Percentiles rank a stretch among this genome's conserved stretches.
Evolutionary conservation across 2,329 filamentous ascomycete genomes (phyloP).

Genomic region (Clarireedia sp.): DNA sequence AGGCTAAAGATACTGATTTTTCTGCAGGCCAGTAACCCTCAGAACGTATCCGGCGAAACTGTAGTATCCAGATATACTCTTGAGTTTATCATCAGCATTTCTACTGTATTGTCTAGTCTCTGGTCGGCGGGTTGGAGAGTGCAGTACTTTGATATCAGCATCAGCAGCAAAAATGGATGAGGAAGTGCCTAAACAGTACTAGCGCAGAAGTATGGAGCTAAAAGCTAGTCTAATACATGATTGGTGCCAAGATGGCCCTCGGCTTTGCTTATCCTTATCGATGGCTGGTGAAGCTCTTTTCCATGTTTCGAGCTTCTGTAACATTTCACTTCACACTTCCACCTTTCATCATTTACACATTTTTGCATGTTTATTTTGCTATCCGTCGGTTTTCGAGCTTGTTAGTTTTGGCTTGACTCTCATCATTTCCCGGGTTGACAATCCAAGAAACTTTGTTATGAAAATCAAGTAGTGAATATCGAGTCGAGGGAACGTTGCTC

Average conservation of each 20-base stretch:
- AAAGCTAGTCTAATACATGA: too few species aligned
- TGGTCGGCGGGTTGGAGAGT: not conserved
- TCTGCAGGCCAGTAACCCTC: conserved; percentile 24
- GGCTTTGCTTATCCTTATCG: too few species aligned
- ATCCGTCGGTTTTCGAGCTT: too few species aligned
- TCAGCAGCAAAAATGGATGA: not conserved
- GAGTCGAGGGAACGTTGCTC: not conserved
- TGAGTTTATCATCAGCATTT: conserved; percentile 10
- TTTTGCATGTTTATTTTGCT: not conserved
- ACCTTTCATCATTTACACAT: too few species aligned
- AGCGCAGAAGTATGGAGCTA: not conserved
- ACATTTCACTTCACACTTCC: not conserved
- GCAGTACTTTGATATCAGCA: not conserved
- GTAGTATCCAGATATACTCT: not conserved
- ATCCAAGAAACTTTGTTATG: too few species aligned
- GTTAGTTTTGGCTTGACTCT: too few species aligned
- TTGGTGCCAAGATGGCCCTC: too few species aligned
- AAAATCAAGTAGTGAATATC: too few species aligned
- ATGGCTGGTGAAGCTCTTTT: not conserved
- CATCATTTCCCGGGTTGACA: too few species aligned
- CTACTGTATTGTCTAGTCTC: not conserved
- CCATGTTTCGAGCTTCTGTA: not conserved
- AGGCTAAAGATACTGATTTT: conserved; percentile 11
- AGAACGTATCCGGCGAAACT: conserved; percentile 13
- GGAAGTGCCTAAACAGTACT: not conserved